These are phyloP conservation scores for Phialemonium atrogriseum DNA, from an alignment of 2,329 filamentous ascomycete genomes.

Conservation along the genomic window DNA sequence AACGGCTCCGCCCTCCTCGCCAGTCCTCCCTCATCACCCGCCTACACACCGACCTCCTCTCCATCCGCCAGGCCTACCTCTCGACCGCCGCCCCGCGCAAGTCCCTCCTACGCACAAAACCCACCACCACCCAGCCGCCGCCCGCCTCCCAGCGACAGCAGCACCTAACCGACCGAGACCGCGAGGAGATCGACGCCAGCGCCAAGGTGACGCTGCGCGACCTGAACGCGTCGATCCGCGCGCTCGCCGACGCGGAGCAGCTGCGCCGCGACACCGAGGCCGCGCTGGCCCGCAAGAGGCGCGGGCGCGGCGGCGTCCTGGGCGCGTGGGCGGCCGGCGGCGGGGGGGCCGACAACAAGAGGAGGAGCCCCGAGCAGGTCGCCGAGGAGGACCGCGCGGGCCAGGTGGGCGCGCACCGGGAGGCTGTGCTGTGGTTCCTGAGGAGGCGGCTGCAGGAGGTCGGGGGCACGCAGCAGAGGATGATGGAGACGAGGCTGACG, in stretches of 20 bases:
- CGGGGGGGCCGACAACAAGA: conserved; percentile 25
- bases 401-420: conserved; percentile 62
- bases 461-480: conserved; percentile 70
- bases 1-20: conserved; percentile 9
- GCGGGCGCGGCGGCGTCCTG: conserved; percentile 55
- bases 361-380: conserved; percentile 55
- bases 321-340: conserved; percentile 61
- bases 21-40: conserved; percentile 81
- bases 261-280: conserved; percentile 69
- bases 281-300: conserved; percentile 63
- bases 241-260: conserved; percentile 73
- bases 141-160: conserved; percentile 31
- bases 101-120: conserved; percentile 35
- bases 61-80: conserved; percentile 84
- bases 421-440: conserved; percentile 78
- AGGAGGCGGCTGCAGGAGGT: conserved; percentile 67
- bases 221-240: conserved; percentile 71
- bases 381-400: conserved; percentile 63
- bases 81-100: conserved; percentile 64
- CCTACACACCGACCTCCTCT: conserved; percentile 70
- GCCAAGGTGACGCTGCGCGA: conserved; percentile 80
- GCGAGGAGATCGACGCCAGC: conserved; percentile 79
- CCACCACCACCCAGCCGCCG: conserved; percentile 29
- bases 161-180: conserved; percentile 69
- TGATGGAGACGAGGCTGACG: conserved; percentile 86